A percentile compares a stretch with the other conserved stretches of the same genome.
Evolutionary conservation across 129 eudicot genomes (phyloP).

Genomic region (Flaveria linearis): DNA sequence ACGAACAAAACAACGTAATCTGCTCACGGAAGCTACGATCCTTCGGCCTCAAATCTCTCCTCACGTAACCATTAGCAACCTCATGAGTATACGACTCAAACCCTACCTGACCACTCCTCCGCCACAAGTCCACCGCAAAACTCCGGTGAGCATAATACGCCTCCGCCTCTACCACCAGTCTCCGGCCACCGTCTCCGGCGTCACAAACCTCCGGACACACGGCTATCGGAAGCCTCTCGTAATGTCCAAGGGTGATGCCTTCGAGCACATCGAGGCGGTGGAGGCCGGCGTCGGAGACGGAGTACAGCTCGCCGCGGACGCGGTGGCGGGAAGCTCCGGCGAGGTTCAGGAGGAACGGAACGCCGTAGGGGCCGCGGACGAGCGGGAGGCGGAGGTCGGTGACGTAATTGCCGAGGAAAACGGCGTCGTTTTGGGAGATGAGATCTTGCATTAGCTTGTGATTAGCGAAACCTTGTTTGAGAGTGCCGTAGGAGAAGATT

Average conservation of each 20-base stretch:
- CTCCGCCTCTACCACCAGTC: conserved; percentile 33
- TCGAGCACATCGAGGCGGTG: conserved; percentile 67
- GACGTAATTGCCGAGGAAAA: conserved; percentile 47
- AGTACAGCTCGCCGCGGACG: conserved; percentile 70
- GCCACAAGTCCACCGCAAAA: conserved; percentile 72
- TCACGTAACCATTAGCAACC: conserved; percentile 57
- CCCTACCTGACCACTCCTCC: conserved; percentile 56
- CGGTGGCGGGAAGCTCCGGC: conserved; percentile 49
- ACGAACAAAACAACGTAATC: conserved; percentile 42
- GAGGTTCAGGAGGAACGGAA: conserved; percentile 75
- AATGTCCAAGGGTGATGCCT: conserved; percentile 59
- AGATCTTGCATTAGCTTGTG: conserved; percentile 54
- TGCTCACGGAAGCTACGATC: conserved; percentile 57
- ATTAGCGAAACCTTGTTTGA: conserved; percentile 65
- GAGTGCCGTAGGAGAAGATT: conserved; percentile 76
- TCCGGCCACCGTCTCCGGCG: not conserved
- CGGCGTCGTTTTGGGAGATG: conserved; percentile 56
- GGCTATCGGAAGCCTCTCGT: conserved; percentile 64
- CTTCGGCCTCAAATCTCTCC: conserved; percentile 60
- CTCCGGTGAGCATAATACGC: conserved; percentile 69
- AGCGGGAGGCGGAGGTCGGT: conserved; percentile 56
- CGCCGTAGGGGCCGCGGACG: conserved; percentile 75
- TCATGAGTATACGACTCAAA: conserved; percentile 38
- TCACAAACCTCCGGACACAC: conserved; percentile 6
- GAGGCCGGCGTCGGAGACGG: conserved; percentile 51